Base-by-base conservation (phyloP, 2,329 filamentous ascomycete genomes). In the Grosmannia clavigera region DNA sequence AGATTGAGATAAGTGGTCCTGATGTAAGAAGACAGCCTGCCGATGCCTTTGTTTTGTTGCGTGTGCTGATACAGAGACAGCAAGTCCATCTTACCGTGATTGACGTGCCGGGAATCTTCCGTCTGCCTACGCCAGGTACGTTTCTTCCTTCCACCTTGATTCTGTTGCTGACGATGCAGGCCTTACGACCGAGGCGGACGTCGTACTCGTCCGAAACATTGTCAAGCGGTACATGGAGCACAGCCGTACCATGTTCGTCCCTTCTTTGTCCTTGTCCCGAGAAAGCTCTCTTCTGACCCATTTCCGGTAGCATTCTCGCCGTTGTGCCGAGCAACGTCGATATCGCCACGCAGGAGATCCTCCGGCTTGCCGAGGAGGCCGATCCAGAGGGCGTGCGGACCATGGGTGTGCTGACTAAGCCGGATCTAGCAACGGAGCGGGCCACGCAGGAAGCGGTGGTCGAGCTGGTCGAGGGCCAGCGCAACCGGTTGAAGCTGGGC, bases 391-490 rank as follows among this genome's bases (percentile, higher is more conserved):
- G 77, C 0, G 62, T 67, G 4, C 64, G 78, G 0, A 81, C 77
- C 0, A 66, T 81, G 9, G 76, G 75, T 0, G 74, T 80, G 0
- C 71, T 86, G 0, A 86, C 83, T 0, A 86, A 86, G 64, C 78
- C 81, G 0, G 84, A 87, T 60, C 70, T 85, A 0, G 76, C 78
- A 0, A 67, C 67, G 0, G 78, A 81, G 55, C 60, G 66, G 0
- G 70, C 70, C 0, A 74, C 69, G 0, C 69, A 75, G 31, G 65
- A 69, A 0, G 71, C 71, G 1, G 69, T 76, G 1, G 67, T 75
- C 3, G 71, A 79, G 4, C 72, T 78, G 0, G 70, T 80, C 0
- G 54, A 58, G 0, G 76, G 76, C 0, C 75, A 73, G 16, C 70
- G 72, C 3, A 70, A 71, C 1, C 66, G 73, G 1, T 67, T 80